Conservation (phyloP, 805 yeast genomes). For the Barnettozyma sp. region DNA sequence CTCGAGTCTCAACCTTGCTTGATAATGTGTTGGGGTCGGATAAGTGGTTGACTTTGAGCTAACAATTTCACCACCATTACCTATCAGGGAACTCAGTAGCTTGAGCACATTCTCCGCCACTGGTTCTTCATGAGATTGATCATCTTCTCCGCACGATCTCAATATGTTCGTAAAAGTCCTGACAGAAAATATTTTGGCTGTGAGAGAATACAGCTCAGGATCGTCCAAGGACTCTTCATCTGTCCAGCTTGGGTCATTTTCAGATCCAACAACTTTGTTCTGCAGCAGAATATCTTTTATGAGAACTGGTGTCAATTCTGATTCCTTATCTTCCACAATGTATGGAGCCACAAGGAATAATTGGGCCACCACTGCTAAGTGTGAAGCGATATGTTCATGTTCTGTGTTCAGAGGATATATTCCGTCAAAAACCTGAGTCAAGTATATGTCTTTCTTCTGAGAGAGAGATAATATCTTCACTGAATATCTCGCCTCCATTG, state of each 20-base stretch:
- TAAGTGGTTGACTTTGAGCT: constrained; percentile 33
- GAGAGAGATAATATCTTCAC: constrained; percentile 49
- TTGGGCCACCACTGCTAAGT: constrained; percentile 54
- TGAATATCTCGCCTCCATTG: constrained; percentile 59
- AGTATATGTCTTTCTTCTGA: constrained; percentile 34
- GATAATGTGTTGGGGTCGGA: constrained; percentile 59
- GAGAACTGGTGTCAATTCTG: constrained; percentile 51
- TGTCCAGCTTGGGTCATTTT: constrained; percentile 38
- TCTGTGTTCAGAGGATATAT: constrained; percentile 46
- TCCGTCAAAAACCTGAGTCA: constrained; percentile 32
- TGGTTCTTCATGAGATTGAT: constrained; percentile 33
- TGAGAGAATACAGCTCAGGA: constrained; percentile 28
- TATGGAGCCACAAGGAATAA: constrained; percentile 43
- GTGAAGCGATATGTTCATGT: constrained; percentile 40
- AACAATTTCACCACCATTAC: constrained; percentile 74
- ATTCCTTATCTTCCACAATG: constrained; percentile 44
- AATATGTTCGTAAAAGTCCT: constrained; percentile 56
- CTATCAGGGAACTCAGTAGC: constrained; percentile 56
- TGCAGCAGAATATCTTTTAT: constrained; percentile 55
- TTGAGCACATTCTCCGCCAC: constrained; percentile 60
- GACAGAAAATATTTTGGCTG: constrained; percentile 46
- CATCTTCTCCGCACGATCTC: constrained; percentile 30
- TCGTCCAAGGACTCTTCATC: constrained; percentile 36
- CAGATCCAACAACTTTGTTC: constrained; percentile 35
- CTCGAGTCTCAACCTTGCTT: constrained; percentile 53